Evolutionary conservation across 2,329 filamentous ascomycete species (phyloP), one percentile per base, ranked within the genome.

Genomic region (Aspergillus brunneoviolaceus): DNA sequence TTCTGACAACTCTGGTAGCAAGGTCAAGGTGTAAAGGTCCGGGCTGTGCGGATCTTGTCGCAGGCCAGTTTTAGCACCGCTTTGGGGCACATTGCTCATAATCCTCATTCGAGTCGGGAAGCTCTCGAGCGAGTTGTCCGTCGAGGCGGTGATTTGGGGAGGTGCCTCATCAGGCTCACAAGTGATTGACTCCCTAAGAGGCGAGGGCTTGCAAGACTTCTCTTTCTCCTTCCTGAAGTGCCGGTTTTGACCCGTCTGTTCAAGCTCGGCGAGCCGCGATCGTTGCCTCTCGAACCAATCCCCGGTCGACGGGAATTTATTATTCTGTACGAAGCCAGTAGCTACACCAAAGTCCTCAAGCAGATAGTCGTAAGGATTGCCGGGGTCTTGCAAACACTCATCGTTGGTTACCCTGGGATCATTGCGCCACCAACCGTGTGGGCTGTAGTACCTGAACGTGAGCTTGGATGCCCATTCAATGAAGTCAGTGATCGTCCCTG

Each of bases 391-490:
- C 1, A 23, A 5, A 4, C 51, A 59, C 1, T 23, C 45, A 2
- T 67, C 62, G 0, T 39, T 50, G 2, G 4, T 12, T 2, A 62
- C 57, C 0, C 21, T 14, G 0, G 16, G 0, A 21, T 71, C 64
- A 2, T 48, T 14, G 4, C 31, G 16, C 69, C 69, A 72, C 11
- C 4, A 21, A 6, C 71, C 70, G 53, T 72, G 68, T 4, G 59
- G 56, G 2, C 57, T 68, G 39, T 71, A 72, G 23, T 63, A 67
- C 19, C 69, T 71, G 56, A 54, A 58, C 1, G 58, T 62, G 2
- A 58, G 54, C 9, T 65, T 61, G 3, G 55, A 60, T 7, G 61
- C 61, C 19, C 52, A 63, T 1, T 53, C 49, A 7, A 65, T 39
- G 12, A 71, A 61, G 11, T 62, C 49, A 0, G 52, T 59, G 1